Conservation (phyloP, 73 alveolate genomes). For the Paramecium sexaurelia region DNA sequence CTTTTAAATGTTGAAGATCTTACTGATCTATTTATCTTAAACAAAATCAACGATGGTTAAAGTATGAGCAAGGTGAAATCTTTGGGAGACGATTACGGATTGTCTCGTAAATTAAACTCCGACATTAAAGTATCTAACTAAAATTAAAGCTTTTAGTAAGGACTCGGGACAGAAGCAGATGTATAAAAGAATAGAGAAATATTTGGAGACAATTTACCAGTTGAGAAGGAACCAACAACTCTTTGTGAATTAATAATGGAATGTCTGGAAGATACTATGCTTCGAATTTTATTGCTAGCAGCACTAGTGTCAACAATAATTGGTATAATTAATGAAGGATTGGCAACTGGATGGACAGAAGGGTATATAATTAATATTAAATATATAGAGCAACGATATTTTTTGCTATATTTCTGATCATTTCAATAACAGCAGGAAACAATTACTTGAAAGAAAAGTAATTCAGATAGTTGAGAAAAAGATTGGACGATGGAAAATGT, state of each 20-base stretch:
- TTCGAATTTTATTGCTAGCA: slow-evolving; percentile 89
- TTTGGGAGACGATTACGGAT: slow-evolving; percentile 38
- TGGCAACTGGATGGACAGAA: slow-evolving; percentile 90
- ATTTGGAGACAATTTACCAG: slow-evolving; percentile 24
- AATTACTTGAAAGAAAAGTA: slow-evolving; percentile 86
- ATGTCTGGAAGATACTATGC: slow-evolving; percentile 93
- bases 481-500: slow-evolving; percentile 74
- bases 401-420: slow-evolving; percentile 88
- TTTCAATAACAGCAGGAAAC: slow-evolving; percentile 89
- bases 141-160: neutral
- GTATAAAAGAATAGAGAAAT: neutral
- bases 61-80: neutral
- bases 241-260: slow-evolving; percentile 73
- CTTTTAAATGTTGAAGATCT: too few relatives aligned
- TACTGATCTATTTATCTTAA: neutral
- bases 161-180: slow-evolving; percentile 34
- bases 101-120: slow-evolving; percentile 50
- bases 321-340: slow-evolving; percentile 90
- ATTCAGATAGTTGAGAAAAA: slow-evolving; percentile 80
- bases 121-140: neutral
- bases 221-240: slow-evolving; percentile 22
- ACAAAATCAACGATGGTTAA: neutral
- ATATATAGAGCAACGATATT: slow-evolving; percentile 89
- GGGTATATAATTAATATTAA: slow-evolving; percentile 60
- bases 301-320: slow-evolving; percentile 91